phyloP scores from a whole-genome alignment of 2,329 filamentous ascomycete genomes.

The Fusarium drepaniforme region DNA sequence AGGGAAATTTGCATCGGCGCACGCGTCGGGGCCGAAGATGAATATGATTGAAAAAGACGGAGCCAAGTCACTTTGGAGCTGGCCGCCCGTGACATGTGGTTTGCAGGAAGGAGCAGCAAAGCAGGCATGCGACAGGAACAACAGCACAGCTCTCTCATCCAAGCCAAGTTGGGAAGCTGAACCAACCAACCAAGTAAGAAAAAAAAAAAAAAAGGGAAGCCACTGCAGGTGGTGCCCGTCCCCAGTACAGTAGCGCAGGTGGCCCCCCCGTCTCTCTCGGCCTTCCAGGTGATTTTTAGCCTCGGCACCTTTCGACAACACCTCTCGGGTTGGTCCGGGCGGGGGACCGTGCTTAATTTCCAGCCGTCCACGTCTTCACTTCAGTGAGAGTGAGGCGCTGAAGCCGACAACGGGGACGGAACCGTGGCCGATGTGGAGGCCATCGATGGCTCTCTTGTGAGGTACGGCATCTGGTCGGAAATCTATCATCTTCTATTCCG shows the following conservation, averaged over 20 bases:
- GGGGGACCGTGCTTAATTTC: conserved; percentile 29
- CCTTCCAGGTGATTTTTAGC: conserved; percentile 36
- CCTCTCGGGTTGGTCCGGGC: conserved; percentile 26
- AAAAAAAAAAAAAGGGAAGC: conserved; percentile 26
- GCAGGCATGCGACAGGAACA: conserved; percentile 8
- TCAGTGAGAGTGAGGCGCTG: conserved; percentile 17
- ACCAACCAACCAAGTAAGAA: conserved; percentile 24
- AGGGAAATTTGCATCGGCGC: conserved; percentile 34
- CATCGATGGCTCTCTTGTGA: neutral
- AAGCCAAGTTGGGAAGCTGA: conserved; percentile 26
- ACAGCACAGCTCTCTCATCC: conserved; percentile 20
- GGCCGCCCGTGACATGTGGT: conserved; percentile 45
- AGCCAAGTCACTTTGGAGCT: conserved; percentile 30
- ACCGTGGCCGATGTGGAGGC: conserved; percentile 34
- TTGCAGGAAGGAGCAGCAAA: conserved; percentile 18
- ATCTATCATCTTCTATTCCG: neutral
- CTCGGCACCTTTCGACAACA: conserved; percentile 36
- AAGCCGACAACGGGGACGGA: conserved; percentile 32
- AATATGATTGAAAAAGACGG: conserved; percentile 23
- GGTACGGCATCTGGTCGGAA: neutral
- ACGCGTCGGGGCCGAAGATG: conserved; percentile 44
- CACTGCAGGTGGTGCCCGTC: neutral
- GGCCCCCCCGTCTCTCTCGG: conserved; percentile 8
- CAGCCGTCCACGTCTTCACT: conserved; percentile 6
- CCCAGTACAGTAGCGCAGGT: neutral